phyloP scores from a whole-genome alignment of 371 early-diverging fungal species.

The Mortierella sp. region DNA sequence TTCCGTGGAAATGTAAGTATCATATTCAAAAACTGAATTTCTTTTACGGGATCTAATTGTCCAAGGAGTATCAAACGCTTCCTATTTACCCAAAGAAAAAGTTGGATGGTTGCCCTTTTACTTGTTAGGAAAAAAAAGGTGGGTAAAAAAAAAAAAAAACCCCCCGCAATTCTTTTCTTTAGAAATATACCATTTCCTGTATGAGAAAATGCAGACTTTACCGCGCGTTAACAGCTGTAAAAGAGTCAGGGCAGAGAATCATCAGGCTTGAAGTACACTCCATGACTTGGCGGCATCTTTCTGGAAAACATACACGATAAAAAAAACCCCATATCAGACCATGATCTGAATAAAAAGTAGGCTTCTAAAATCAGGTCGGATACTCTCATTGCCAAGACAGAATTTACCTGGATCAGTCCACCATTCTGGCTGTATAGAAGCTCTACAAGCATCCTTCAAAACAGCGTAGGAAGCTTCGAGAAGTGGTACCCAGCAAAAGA shows the following conservation, averaged over 20 bases:
- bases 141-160: conserved; percentile 4
- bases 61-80: conserved; percentile 59
- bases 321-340: not conserved
- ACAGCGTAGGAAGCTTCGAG: conserved; percentile 31
- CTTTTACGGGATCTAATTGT: conserved; percentile 44
- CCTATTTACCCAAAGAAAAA: conserved; percentile 29
- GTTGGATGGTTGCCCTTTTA: not conserved
- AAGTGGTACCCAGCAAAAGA: conserved; percentile 51
- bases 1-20: conserved; percentile 67
- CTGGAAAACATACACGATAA: conserved; percentile 1
- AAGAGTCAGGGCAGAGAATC: conserved; percentile 68
- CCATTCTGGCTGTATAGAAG: conserved; percentile 14
- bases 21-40: conserved; percentile 60
- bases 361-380: no score
- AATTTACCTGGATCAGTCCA: conserved; percentile 46
- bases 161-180: no score
- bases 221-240: conserved; percentile 69
- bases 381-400: no score
- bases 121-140: not conserved
- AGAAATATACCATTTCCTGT: no score
- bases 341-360: not conserved
- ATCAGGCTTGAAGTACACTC: conserved; percentile 56
- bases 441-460: conserved; percentile 19
- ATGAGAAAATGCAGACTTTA: conserved; percentile 20
- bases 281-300: conserved; percentile 10